Base-by-base conservation (phyloP, 805 yeast species). In the Komagataella kurtzmanii region DNA sequence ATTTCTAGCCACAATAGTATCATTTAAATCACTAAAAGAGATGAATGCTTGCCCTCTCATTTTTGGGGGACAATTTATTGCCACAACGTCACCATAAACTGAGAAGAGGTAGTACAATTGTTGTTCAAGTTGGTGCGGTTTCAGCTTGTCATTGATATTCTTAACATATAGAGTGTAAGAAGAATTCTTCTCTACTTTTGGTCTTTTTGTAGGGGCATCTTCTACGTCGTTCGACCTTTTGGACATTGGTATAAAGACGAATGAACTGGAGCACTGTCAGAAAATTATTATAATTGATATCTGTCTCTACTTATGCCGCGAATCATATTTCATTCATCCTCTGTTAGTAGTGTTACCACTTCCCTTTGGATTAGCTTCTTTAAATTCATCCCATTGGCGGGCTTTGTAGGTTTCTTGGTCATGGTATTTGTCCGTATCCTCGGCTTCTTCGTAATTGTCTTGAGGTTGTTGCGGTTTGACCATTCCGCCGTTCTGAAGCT, bases 301-400 rank as follows among this genome's bases (percentile, higher is more conserved):
- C 40, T 17, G 17, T 17, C 17, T 17, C 17, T 10, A 30, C n/a
- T 30, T 30, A 10, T 10, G 40, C 6, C 40, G 40, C 40, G 40
- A 30, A 30, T 10, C 12, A 14, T 30, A 12, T 30, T 30, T 8
- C 10, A 10, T 49, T 53, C 55, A 77, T 6, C 91, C 91, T 52
- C 79, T 67, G 58, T 83, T 79, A 64, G 76, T 79, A 48, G 90
- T 88, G 62, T 91, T 91, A 8, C 99, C 99, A 52, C 90, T 81
- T 6, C 99, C 99, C 59, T 79, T 81, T 0, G 89, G 85, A 62
- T 88, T 81, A 3, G 79, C 79, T 55, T 93, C 99, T 48, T 81
- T 81, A 73, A 91, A 93, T 54, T 86, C 95, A 66, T 93, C 99
- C 98, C 98, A 93, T 46, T 78, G 76, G 53, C 99, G 74, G 52